Evolutionary conservation across 169 alveolate genomes (phyloP).

Genomic region (Babesia divergens): DNA sequence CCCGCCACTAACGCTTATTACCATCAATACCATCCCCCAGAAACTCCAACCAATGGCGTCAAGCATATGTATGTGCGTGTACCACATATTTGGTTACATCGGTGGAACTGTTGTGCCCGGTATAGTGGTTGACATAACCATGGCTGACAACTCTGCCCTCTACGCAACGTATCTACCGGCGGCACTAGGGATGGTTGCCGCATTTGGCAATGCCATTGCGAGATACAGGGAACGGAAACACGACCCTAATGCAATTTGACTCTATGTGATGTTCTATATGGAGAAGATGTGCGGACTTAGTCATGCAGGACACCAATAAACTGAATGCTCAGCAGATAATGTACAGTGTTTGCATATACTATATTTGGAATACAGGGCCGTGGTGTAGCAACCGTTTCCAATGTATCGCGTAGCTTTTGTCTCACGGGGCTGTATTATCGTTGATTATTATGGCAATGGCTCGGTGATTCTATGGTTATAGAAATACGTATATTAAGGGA

Average conservation of each 20-base stretch:
- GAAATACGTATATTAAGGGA: no score
- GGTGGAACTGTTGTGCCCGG: constrained; percentile 55
- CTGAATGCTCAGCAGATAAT: no score
- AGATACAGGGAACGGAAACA: background rate
- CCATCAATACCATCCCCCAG: constrained; percentile 29
- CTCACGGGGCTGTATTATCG: no score
- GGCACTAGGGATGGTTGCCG: background rate
- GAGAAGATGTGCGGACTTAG: no score
- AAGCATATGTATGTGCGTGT: constrained; percentile 45
- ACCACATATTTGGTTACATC: constrained; percentile 56
- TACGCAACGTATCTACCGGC: constrained; percentile 27
- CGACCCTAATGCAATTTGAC: background rate
- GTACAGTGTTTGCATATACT: no score
- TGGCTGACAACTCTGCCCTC: background rate
- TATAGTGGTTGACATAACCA: constrained; percentile 26
- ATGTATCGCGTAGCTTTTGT: no score
- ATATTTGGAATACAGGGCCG: no score
- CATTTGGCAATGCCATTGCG: constrained; percentile 1
- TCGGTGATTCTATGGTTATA: no score
- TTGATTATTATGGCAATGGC: no score
- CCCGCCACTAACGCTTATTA: constrained; percentile 44
- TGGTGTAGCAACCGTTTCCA: no score
- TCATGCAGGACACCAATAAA: no score
- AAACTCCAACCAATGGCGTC: constrained; percentile 51
- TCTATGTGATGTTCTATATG: no score